A percentile compares a stretch with the other conserved stretches of the same genome.
Conservation (phyloP, 2,329 filamentous ascomycete species). For the Nigrograna mackinnonii region DNA sequence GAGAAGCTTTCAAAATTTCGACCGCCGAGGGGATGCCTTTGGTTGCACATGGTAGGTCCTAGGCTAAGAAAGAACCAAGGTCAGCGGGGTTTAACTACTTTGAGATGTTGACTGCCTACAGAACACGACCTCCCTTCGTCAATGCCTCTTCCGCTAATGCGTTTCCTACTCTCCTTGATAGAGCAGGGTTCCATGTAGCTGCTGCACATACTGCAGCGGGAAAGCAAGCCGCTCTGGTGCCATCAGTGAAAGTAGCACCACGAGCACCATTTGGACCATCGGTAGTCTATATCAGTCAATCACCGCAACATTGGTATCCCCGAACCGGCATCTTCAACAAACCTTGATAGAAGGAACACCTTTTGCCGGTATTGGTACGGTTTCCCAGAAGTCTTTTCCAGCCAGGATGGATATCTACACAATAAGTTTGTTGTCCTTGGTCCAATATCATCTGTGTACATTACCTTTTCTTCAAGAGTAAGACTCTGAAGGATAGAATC, state of each 20-base stretch:
- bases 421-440: not conserved
- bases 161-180: slow-evolving; percentile 58
- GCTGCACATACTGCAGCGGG: slow-evolving; percentile 71
- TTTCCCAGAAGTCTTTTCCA: slow-evolving; percentile 69
- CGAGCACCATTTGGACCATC: slow-evolving; percentile 73
- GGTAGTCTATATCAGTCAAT: slow-evolving; percentile 52
- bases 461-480: slow-evolving; percentile 39
- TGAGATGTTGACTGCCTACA: slow-evolving; percentile 41
- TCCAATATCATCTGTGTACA: no score
- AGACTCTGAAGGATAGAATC: slow-evolving; percentile 33
- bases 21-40: slow-evolving; percentile 77
- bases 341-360: slow-evolving; percentile 61
- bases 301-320: no score
- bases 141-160: slow-evolving; percentile 72
- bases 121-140: slow-evolving; percentile 72
- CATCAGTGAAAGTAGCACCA: slow-evolving; percentile 66
- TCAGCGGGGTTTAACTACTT: slow-evolving; percentile 2
- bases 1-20: slow-evolving; percentile 78
- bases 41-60: slow-evolving; percentile 78
- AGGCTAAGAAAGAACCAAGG: slow-evolving; percentile 50
- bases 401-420: slow-evolving; percentile 26
- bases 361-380: slow-evolving; percentile 60
- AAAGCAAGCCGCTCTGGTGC: slow-evolving; percentile 69
- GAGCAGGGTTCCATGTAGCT: slow-evolving; percentile 73
- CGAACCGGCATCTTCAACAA: no score